These are phyloP conservation scores for Fusarium pilosicola DNA, from an alignment of 2,329 filamentous ascomycete genomes.

Conservation along the genomic window DNA sequence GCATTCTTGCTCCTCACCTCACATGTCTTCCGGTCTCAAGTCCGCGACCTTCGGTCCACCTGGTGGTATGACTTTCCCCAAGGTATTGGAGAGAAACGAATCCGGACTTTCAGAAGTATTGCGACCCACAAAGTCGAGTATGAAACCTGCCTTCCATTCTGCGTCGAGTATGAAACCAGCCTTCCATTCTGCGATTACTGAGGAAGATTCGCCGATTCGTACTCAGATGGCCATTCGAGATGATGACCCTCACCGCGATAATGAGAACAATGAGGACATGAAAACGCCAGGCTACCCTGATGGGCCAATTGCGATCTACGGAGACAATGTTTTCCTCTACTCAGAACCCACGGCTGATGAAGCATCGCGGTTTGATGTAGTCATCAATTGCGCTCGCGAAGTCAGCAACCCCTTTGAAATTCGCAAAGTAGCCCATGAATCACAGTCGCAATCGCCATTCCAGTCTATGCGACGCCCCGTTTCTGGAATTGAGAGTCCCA, in stretches of 20 bases:
- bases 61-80: conserved; percentile 73
- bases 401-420: conserved; percentile 77
- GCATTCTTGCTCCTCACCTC: conserved; percentile 74
- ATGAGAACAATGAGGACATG: conserved; percentile 79
- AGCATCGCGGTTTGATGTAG: conserved; percentile 80
- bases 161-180: conserved; percentile 50
- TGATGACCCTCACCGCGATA: conserved; percentile 68
- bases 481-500: conserved; percentile 53
- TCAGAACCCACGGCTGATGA: conserved; percentile 82
- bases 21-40: conserved; percentile 69
- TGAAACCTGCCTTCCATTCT: conserved; percentile 52
- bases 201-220: conserved; percentile 68
- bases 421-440: conserved; percentile 41
- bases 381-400: conserved; percentile 86
- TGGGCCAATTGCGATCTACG: conserved; percentile 84
- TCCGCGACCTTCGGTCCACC: conserved; percentile 68
- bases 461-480: conserved; percentile 44
- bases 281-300: conserved; percentile 86
- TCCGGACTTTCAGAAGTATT: conserved; percentile 68
- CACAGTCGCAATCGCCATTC: conserved; percentile 45
- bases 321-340: conserved; percentile 80
- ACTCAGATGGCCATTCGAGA: conserved; percentile 70
- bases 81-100: conserved; percentile 68
- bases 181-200: conserved; percentile 58
- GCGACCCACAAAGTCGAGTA: conserved; percentile 60